These are phyloP conservation scores for Claviceps fusiformis DNA, from an alignment of 2,329 filamentous ascomycete genomes.

Conservation along the genomic window DNA sequence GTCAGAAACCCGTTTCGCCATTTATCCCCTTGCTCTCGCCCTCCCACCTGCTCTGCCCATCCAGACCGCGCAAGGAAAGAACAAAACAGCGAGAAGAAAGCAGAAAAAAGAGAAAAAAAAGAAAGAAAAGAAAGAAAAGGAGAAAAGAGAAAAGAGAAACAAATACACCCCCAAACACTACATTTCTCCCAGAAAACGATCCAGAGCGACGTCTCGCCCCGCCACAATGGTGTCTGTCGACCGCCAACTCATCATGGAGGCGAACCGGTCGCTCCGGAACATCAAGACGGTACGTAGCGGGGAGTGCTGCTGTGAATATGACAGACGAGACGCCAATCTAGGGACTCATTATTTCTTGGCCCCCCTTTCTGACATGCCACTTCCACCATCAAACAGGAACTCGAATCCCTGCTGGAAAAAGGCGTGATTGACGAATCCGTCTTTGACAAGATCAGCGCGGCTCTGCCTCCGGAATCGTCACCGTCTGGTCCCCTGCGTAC, in stretches of 20 bases:
- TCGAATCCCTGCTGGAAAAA: conserved; percentile 76
- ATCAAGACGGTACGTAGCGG: conserved; percentile 57
- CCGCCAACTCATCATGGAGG: conserved; percentile 49
- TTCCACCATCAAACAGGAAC: conserved; percentile 47
- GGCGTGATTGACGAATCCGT: conserved; percentile 62
- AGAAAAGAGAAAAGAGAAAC: background rate
- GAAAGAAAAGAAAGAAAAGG: too few relatives aligned
- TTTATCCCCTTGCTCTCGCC: background rate
- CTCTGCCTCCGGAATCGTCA: conserved; percentile 60
- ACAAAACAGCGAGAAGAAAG: background rate
- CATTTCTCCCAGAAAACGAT: background rate
- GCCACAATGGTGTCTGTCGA: conserved; percentile 32
- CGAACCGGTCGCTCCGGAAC: conserved; percentile 73
- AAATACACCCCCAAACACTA: background rate
- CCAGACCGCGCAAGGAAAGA: background rate
- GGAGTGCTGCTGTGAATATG: background rate
- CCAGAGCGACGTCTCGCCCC: background rate
- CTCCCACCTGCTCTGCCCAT: background rate
- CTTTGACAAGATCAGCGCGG: conserved; percentile 59
- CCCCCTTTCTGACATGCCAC: too few relatives aligned
- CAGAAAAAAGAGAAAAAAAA: background rate
- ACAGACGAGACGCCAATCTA: too few relatives aligned
- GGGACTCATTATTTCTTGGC: too few relatives aligned
- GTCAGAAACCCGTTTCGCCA: background rate
- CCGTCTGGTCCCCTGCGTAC: conserved; percentile 36